Percentiles rank a stretch among this genome's conserved stretches.
These are phyloP conservation scores for Candida koratica DNA, from an alignment of 805 yeast genomes.

Conservation along the genomic window DNA sequence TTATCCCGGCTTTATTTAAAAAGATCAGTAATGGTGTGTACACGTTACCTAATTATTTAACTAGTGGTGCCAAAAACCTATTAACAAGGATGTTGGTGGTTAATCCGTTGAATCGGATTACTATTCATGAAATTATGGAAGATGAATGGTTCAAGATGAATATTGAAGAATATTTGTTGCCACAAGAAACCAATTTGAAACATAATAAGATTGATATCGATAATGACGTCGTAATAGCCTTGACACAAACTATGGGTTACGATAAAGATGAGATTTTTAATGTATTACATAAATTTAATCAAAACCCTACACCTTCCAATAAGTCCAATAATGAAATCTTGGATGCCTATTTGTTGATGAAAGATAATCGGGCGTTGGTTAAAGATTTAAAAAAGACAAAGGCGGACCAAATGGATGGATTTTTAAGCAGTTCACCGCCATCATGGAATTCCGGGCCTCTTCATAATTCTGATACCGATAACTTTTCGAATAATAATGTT, in stretches of 20 bases:
- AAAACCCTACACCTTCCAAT: conserved; percentile 8
- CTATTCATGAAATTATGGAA: conserved; percentile 86
- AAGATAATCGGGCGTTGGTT: conserved; percentile 70
- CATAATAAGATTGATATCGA: conserved; percentile 51
- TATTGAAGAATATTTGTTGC: conserved; percentile 73
- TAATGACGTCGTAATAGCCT: conserved; percentile 69
- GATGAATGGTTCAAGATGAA: conserved; percentile 90
- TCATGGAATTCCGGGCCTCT: conserved; percentile 31
- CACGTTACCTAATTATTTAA: conserved; percentile 80
- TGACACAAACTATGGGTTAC: conserved; percentile 84
- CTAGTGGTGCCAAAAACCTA: conserved; percentile 78
- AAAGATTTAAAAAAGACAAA: conserved; percentile 57
- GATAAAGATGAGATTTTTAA: conserved; percentile 78
- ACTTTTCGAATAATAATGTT: conserved; percentile 12
- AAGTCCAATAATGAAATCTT: conserved; percentile 66
- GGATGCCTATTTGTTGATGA: conserved; percentile 80
- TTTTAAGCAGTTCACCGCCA: conserved; percentile 60
- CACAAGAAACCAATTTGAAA: conserved; percentile 45
- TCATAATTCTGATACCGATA: conserved; percentile 12
- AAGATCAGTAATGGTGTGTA: conserved; percentile 91
- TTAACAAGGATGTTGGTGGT: conserved; percentile 90
- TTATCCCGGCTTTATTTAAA: conserved; percentile 89
- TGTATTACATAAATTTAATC: conserved; percentile 47
- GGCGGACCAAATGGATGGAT: conserved; percentile 52
- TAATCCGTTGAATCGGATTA: conserved; percentile 88